Evolutionary conservation across 768 basidiomycete genomes (phyloP).

Genomic region (Collybia sordida): DNA sequence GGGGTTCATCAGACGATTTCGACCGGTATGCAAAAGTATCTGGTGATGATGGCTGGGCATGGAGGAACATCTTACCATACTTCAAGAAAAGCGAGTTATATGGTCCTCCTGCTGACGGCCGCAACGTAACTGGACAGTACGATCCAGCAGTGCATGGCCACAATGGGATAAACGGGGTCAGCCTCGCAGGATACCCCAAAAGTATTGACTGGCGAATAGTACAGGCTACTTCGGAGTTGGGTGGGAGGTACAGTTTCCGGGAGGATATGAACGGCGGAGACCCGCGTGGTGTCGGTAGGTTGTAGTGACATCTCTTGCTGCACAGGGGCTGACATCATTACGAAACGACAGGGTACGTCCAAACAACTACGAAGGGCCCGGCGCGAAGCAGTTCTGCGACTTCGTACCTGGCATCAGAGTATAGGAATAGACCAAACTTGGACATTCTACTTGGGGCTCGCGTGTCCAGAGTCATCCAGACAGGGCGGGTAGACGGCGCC

Average conservation of each 20-base stretch:
- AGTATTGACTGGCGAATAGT: constrained; percentile 27
- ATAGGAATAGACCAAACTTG: constrained; percentile 16
- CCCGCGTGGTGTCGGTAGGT: constrained; percentile 22
- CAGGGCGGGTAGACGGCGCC: constrained; percentile 6
- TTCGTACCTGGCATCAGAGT: constrained; percentile 17
- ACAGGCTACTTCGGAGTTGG: constrained; percentile 27
- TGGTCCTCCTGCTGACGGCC: constrained; percentile 26
- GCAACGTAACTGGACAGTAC: constrained; percentile 29
- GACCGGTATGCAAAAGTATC: constrained; percentile 1
- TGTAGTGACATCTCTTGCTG: neutral
- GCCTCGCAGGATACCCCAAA: constrained; percentile 25
- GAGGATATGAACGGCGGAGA: constrained; percentile 21
- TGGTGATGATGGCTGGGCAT: constrained; percentile 3
- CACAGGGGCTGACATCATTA: neutral
- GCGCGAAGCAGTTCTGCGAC: constrained; percentile 19
- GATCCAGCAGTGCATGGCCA: constrained; percentile 29
- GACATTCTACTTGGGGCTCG: constrained; percentile 16
- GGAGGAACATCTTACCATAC: neutral
- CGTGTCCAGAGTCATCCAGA: constrained; percentile 13
- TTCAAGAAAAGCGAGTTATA: constrained; percentile 31
- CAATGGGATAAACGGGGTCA: constrained; percentile 25
- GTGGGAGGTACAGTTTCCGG: constrained; percentile 19
- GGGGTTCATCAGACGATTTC: constrained; percentile 3
- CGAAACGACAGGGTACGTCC: constrained; percentile 8
- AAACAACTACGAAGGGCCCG: constrained; percentile 10